phyloP scores from a whole-genome alignment of 805 yeast genomes.

The Candida loeiensis region DNA sequence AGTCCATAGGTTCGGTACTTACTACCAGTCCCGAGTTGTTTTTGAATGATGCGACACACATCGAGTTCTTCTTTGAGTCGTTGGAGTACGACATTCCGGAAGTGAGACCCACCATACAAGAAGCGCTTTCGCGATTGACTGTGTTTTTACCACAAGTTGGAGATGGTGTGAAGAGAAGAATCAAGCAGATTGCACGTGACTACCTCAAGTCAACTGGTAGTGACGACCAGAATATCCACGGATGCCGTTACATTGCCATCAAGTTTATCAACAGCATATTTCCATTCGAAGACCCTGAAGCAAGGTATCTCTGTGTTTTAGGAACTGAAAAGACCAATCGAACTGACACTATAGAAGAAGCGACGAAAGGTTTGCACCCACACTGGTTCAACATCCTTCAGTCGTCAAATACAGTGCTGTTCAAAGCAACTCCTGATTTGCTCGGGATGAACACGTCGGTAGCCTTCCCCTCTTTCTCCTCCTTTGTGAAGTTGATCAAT shows the following conservation, averaged over 20 bases:
- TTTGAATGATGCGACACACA: conserved; percentile 43
- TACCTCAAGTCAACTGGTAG: conserved; percentile 22
- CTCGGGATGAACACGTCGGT: conserved; percentile 39
- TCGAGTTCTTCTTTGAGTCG: conserved; percentile 69
- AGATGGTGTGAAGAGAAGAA: conserved; percentile 30
- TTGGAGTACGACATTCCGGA: conserved; percentile 61
- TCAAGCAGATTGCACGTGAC: conserved; percentile 37
- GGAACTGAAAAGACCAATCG: conserved; percentile 59
- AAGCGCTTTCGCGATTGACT: conserved; percentile 59
- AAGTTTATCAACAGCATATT: conserved; percentile 62
- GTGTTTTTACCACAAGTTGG: conserved; percentile 44
- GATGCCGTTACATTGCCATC: conserved; percentile 60
- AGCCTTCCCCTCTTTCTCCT: conserved; percentile 54
- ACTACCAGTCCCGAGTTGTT: conserved; percentile 43
- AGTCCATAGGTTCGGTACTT: conserved; percentile 68
- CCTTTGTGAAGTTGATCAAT: conserved; percentile 27
- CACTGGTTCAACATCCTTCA: conserved; percentile 62
- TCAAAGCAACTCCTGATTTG: conserved; percentile 42
- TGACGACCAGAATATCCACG: conserved; percentile 29
- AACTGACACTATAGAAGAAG: conserved; percentile 76
- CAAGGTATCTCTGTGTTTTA: conserved; percentile 62
- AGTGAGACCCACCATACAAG: conserved; percentile 65
- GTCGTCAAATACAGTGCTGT: conserved; percentile 43
- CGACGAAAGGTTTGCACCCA: conserved; percentile 77
- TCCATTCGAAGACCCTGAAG: conserved; percentile 63